Evolutionary conservation across 73 alveolate genomes (phyloP), one percentile per base, ranked within the genome.

Genomic region (Blepharisma stoltei): DNA sequence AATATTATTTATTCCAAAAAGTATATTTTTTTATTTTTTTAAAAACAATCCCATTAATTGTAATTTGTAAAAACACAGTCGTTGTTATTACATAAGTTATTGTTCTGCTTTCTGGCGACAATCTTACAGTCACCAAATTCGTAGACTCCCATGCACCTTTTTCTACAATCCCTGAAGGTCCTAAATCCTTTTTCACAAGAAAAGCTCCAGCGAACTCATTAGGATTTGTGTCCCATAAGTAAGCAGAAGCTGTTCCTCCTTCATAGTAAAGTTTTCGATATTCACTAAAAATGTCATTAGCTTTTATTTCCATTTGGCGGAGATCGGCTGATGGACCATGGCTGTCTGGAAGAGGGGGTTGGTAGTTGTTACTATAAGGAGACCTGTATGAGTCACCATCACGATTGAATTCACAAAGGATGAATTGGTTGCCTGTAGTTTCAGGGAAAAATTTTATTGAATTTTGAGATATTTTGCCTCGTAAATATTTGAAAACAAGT

Each of bases 381-480:
- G 95, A 91, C 54, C 97, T 81, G 77, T 81, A 91, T 20, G 94
- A 68, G 66, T 88, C 89, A 6, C 94, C 97, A 69, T 89, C 97
- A 55, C 93, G 78, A 66, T 91, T 91, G 88, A 68, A 89, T 60
- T 91, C 97, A 55, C 95, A 82, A 52, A 84, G 86, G 38, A 91
- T 70, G 86, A 82, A 91, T 32, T 78, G 81, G 18, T 80, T 67
- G 47, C 81, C 82, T 68, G 91, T 60, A 4, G 66, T 89, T n/a
- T n/a, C n/a, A n/a, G n/a, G n/a, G n/a, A n/a, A n/a, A n/a, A n/a
- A n/a, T n/a, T n/a, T n/a, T n/a, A n/a, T n/a, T n/a, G n/a, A n/a
- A n/a, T n/a, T n/a, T n/a, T n/a, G n/a, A n/a, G n/a, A n/a, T n/a
- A n/a, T n/a, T n/a, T n/a, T n/a, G n/a, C n/a, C n/a, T n/a, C n/a